Evolutionary conservation across 768 basidiomycete species (phyloP).

Genomic region (Lyophyllum semitale): DNA sequence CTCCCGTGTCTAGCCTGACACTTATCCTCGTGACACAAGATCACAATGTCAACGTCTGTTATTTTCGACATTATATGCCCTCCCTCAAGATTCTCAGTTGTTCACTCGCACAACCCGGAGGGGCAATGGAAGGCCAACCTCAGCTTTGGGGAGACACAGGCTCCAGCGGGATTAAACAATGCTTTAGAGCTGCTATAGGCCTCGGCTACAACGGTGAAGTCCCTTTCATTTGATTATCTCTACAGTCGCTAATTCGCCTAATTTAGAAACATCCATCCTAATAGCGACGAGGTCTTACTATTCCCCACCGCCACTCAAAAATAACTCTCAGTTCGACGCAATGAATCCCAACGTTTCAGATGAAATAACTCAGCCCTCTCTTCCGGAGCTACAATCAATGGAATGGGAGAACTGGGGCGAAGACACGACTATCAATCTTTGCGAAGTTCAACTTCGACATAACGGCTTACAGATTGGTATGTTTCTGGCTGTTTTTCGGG

Average conservation of each 20-base stretch:
- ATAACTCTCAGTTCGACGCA: conserved; percentile 32
- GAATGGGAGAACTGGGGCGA: conserved; percentile 62
- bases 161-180: conserved; percentile 43
- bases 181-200: conserved; percentile 60
- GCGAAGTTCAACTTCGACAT: conserved; percentile 55
- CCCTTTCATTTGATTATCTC: neutral
- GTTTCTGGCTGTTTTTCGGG: conserved; percentile 13
- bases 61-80: conserved; percentile 46
- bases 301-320: conserved; percentile 36
- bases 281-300: conserved; percentile 64
- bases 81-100: conserved; percentile 49
- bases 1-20: conserved; percentile 54
- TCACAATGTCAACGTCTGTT: conserved; percentile 56
- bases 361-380: conserved; percentile 26
- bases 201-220: conserved; percentile 57
- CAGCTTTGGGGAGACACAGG: conserved; percentile 33
- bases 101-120: conserved; percentile 44
- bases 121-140: conserved; percentile 34
- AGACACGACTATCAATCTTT: conserved; percentile 61
- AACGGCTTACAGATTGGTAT: conserved; percentile 47
- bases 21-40: conserved; percentile 68
- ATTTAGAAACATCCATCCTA: conserved; percentile 55
- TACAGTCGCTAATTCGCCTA: conserved; percentile 1
- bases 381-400: conserved; percentile 27
- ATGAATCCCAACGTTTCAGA: conserved; percentile 45